Base-by-base conservation (phyloP, 352 stramenopile species). In the Thalassiosira oceanica region DNA sequence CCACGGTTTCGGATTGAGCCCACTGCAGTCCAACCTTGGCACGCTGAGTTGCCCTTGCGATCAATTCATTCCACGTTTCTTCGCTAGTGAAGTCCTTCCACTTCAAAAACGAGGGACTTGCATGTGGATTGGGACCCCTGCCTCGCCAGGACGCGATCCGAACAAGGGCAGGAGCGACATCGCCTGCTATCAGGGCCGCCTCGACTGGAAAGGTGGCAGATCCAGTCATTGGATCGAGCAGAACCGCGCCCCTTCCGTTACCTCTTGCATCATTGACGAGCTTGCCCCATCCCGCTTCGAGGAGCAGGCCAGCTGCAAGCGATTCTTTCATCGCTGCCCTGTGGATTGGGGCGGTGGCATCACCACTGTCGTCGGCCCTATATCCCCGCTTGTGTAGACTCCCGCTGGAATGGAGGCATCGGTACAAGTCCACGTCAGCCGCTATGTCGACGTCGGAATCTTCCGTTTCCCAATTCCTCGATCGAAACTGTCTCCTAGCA, bases 261-360 rank as follows among this genome's bases (percentile, higher is more conserved):
- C 41, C 28, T 23, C 44, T 20, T 18, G 65, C 64, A 18, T 35
- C 39, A 8, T 29, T 15, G 23, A 72, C 41, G 0, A 80, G 20
- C 43, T 82, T 64, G 23, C 74, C 45, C 65, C 61, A 87, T 48
- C 74, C 74, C 33, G 83, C 54, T 31, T 81, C 41, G 1, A 84
- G 24, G 0, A 90, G 45, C 3, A 90, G 48, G 41, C 83, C 90
- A 2, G 90, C 88, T 6, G 90, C 90, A 8, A 93, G 49, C 15
- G 77, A 87, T 68, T 94, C 88, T 54, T 93, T 93, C 63, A 95
- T 87, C n/a, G 87, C 83, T 42, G 88, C 87, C 53, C 85, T 87
- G 57, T 93, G 87, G 54, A 93, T 91, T 1, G 71, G 64, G 29
- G 71, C 37, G 16, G 29, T 49, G 27, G 21, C n/a, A n/a, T n/a